Conservation (phyloP, 352 stramenopile genomes). For the Phytopythium oedochilum region DNA sequence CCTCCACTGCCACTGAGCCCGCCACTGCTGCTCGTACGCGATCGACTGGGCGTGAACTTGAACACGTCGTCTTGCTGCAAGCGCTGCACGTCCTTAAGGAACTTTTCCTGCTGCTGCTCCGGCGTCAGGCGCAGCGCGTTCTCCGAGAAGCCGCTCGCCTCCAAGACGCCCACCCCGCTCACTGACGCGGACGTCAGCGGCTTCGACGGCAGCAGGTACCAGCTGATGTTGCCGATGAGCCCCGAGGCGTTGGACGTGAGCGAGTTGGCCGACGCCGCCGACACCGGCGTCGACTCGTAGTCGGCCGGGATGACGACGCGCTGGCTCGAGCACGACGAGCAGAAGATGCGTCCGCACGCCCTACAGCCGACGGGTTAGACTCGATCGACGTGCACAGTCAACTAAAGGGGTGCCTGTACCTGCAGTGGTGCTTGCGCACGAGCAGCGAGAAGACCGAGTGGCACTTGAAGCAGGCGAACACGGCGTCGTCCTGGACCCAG, state of each 20-base stretch:
- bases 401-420: too few species aligned
- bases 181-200: conserved; percentile 11
- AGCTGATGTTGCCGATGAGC: conserved; percentile 77
- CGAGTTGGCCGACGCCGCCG: conserved; percentile 46
- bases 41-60: conserved; percentile 68
- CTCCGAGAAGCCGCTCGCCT: conserved; percentile 8
- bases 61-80: conserved; percentile 60
- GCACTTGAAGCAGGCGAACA: conserved; percentile 86
- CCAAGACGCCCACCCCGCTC: background rate
- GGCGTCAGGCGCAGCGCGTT: conserved; percentile 23
- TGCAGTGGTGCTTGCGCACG: conserved; percentile 79
- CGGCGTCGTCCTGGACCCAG: conserved; percentile 83
- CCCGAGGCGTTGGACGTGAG: conserved; percentile 71
- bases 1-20: conserved; percentile 3
- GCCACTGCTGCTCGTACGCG: conserved; percentile 17
- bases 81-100: conserved; percentile 70
- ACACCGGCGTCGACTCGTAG: conserved; percentile 72
- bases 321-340: conserved; percentile 71
- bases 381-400: too few species aligned
- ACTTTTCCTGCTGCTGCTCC: conserved; percentile 50
- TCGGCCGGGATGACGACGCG: conserved; percentile 75
- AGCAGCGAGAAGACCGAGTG: conserved; percentile 76
- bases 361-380: conserved; percentile 8
- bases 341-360: conserved; percentile 82
- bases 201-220: conserved; percentile 74